Conservation (phyloP, 1,284 basidiomycete species). For the Sanghuangporus weigelae region DNA sequence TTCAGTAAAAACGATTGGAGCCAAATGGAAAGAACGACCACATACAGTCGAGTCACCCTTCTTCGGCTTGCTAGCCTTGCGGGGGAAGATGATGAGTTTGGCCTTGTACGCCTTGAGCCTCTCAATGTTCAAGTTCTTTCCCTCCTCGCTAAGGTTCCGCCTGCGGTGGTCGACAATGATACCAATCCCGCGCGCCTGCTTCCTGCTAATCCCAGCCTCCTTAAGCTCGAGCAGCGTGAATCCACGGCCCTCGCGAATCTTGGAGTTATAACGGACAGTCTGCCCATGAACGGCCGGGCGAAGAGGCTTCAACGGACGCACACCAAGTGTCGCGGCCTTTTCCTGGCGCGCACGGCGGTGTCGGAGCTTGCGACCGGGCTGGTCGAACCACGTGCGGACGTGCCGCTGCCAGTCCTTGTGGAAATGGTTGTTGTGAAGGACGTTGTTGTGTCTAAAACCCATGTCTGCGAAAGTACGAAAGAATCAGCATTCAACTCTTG, state of each 20-base stretch:
- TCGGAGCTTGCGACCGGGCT: conserved; percentile 97
- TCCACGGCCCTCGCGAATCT: conserved; percentile 94
- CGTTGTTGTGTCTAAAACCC: conserved; percentile 83
- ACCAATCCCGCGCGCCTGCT: conserved; percentile 90
- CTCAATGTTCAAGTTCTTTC: conserved; percentile 93
- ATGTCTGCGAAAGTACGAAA: conserved; percentile 31
- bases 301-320: conserved; percentile 87
- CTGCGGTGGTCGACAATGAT: conserved; percentile 97
- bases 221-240: conserved; percentile 96
- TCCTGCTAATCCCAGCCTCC: conserved; percentile 92
- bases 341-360: conserved; percentile 89
- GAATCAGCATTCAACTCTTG: neutral
- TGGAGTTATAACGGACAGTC: conserved; percentile 98
- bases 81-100: conserved; percentile 89
- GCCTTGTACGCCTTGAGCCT: conserved; percentile 92
- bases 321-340: conserved; percentile 90
- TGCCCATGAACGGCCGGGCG: conserved; percentile 97
- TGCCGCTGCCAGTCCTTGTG: conserved; percentile 97
- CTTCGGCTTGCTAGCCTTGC: conserved; percentile 94
- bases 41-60: conserved; percentile 87
- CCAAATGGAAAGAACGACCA: conserved; percentile 20
- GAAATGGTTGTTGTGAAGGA: conserved; percentile 94
- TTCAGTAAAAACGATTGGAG: neutral
- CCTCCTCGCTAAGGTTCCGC: conserved; percentile 96
- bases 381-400: conserved; percentile 98